Base-by-base conservation (phyloP, 2,329 filamentous ascomycete genomes). In the Aureobasidium vineae region DNA sequence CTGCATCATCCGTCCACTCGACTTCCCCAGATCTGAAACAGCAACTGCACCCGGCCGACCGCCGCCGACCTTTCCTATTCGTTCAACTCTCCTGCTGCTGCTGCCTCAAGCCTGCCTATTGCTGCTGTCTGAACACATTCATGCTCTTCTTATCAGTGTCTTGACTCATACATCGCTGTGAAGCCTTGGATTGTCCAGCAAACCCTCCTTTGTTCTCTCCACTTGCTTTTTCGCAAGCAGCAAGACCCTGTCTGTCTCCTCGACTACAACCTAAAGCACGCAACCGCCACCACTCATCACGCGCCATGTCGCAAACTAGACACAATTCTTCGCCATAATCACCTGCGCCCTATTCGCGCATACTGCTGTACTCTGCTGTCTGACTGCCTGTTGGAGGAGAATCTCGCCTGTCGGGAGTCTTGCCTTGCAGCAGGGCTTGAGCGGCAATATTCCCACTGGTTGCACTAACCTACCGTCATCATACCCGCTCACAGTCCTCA, bases 241-340 rank as follows among this genome's bases (percentile, higher is more conserved):
- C 21, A n/a, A 23, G 21, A 63, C 45, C 59, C 59, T 63, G 59
- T 40, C 33, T 41, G 13, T n/a, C 2, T 11, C 16, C 19, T 5
- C 13, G 19, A 10, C 11, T 15, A 10, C 5, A 1, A 21, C 1
- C 15, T 21, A 28, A 63, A 63, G 59, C 59, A 63, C 59, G 59
- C 59, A 52, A 63, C 45, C 45, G 59, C 45, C 45, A 50, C 43
- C 33, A 21, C 21, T 52, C 43, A 36, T 63, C 59, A 63, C 59
- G 59, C 59, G 28, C 33, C 45, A 50, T 63, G 45, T 52, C 45
- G 59, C 59, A 63, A 63, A 38, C 6, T 28, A 47, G 13, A 36
- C 53, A 47, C 57, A 11, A 61, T 61, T 61, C 3, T n/a, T 61
- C 57, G 43, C 28, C 57, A 61, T 45, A n/a, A 21, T 36, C 43